A percentile compares a stretch with the other conserved stretches of the same genome.
phyloP scores from a whole-genome alignment of 805 yeast genomes.

The Metschnikowia bowlesiae region DNA sequence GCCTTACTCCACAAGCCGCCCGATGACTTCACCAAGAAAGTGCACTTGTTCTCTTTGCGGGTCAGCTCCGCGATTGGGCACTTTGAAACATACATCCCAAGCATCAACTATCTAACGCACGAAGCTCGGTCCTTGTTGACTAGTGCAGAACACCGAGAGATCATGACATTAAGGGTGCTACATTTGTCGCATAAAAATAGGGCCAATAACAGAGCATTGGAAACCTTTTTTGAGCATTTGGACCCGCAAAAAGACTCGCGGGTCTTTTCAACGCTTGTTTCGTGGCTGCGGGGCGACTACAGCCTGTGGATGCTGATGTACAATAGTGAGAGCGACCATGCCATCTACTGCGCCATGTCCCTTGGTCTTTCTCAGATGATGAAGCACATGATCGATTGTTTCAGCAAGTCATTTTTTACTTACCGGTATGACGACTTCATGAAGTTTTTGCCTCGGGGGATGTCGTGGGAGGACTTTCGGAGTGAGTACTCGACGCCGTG shows the following conservation, averaged over 20 bases:
- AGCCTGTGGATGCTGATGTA: slow-evolving; percentile 27
- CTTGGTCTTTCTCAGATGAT: slow-evolving; percentile 36
- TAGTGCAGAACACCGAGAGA: slow-evolving; percentile 32
- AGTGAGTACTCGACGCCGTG: slow-evolving; percentile 24
- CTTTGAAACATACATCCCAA: slow-evolving; percentile 52
- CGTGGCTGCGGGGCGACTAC: slow-evolving; percentile 31
- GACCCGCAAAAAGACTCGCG: slow-evolving; percentile 12
- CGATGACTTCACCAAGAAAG: slow-evolving; percentile 39
- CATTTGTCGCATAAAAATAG: slow-evolving; percentile 43
- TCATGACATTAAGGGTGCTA: slow-evolving; percentile 39
- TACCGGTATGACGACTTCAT: slow-evolving; percentile 24
- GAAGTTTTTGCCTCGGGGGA: slow-evolving; percentile 24
- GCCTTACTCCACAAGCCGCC: slow-evolving; percentile 41
- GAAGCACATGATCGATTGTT: slow-evolving; percentile 26
- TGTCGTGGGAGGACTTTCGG: slow-evolving; percentile 18
- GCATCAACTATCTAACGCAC: slow-evolving; percentile 40
- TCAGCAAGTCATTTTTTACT: slow-evolving; percentile 36
- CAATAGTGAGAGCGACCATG: slow-evolving; percentile 29
- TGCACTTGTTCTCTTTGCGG: slow-evolving; percentile 45
- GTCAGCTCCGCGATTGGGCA: slow-evolving; percentile 44
- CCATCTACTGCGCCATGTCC: slow-evolving; percentile 36
- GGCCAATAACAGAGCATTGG: slow-evolving; percentile 29
- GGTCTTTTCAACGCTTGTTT: slow-evolving; percentile 16
- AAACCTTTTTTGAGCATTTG: slow-evolving; percentile 26
- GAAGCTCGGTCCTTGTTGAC: slow-evolving; percentile 20